Base-by-base conservation (phyloP, 23 red algal species). In the Chondrus crispus region DNA sequence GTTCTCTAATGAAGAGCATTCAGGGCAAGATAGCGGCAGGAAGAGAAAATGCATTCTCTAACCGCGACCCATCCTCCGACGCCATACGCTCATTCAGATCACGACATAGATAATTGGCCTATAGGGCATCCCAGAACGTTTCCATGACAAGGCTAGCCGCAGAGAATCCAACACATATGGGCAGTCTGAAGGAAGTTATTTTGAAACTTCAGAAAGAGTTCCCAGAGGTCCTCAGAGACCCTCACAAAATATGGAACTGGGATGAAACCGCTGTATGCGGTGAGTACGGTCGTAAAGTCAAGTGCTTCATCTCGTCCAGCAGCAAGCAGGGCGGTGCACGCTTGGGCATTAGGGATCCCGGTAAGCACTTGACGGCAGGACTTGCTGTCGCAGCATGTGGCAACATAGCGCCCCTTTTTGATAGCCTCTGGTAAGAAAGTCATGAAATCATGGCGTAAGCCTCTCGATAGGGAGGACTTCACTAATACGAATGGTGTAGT, bases 301-400 rank as follows among this genome's bases (percentile, higher is more conserved):
- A 55, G 28, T 80, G 75, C 28, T 80, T 51, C 38, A 33, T 19
- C 40, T 33, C 75, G 3, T 80, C 75, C 3, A 32, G 58, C 28
- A 51, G 16, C 2, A 2, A 6, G 2, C 30, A 55, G 3, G 11
- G 10, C 14, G 75, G 47, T 12, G 58, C 46, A 2, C 13, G 47
- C 10, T 52, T 54, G 14, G 13, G n/a, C 2, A 80, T 80, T 19
- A 80, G 58, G 47, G 75, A 80, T 2, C n/a, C 35, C 40, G 75
- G 75, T 3, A 80, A 80, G 47, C 75, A 80, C 28, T 46, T 80
- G 11, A 80, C 75, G 3, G 75, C 75, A 11, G 75, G 46, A 13
- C 53, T 80, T 18, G 41, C 41, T 7, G 28, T 49, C 16, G 53
- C 75, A 16, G 75, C 75, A 13, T 46, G 48, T 36, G 75, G 75